Evolutionary conservation across 1,284 basidiomycete genomes (phyloP), one percentile per base, ranked within the genome.

Genomic region (Ceratobasidium sp.): DNA sequence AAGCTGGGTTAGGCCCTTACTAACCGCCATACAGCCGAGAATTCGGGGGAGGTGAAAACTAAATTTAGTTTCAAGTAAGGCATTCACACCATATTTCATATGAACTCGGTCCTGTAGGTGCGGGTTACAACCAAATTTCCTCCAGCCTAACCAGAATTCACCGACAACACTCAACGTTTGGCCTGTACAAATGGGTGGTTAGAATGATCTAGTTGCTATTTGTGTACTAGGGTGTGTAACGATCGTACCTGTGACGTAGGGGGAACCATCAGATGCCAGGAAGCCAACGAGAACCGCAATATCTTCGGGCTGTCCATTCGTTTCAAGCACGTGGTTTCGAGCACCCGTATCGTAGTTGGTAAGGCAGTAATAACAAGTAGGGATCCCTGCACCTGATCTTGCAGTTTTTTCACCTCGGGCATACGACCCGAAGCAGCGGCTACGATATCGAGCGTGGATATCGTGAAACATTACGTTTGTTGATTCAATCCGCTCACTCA

Each of bases 171-270:
- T 69, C 7, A 56, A 13, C 1, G 66, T 69, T 43, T 69, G 66
- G 22, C 66, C 66, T 69, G n/a, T 6, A 27, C 19, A n/a, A n/a
- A n/a, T n/a, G n/a, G n/a, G n/a, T n/a, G n/a, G n/a, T n/a, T n/a
- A n/a, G n/a, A n/a, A n/a, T n/a, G n/a, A n/a, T n/a, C n/a, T n/a
- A n/a, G n/a, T n/a, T n/a, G n/a, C n/a, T n/a, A n/a, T n/a, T n/a
- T n/a, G n/a, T n/a, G n/a, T n/a, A n/a, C 8, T 27, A 22, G 22
- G 51, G n/a, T n/a, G n/a, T n/a, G 16, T 29, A 53, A 5, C 22
- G 8, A 41, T 7, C 59, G 22, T 22, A 71, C 68, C 68, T 59
- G 68, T 71, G n/a, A 71, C 27, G 16, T 71, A 71, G 0, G 68
- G 61, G 2, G 68, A 37, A 34, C 56, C 41, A 9, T 71, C 68